A percentile compares a stretch with the other conserved stretches of the same genome.
Conservation (phyloP, 164 flowering plant genomes). For the Macadamia integrifolia region DNA sequence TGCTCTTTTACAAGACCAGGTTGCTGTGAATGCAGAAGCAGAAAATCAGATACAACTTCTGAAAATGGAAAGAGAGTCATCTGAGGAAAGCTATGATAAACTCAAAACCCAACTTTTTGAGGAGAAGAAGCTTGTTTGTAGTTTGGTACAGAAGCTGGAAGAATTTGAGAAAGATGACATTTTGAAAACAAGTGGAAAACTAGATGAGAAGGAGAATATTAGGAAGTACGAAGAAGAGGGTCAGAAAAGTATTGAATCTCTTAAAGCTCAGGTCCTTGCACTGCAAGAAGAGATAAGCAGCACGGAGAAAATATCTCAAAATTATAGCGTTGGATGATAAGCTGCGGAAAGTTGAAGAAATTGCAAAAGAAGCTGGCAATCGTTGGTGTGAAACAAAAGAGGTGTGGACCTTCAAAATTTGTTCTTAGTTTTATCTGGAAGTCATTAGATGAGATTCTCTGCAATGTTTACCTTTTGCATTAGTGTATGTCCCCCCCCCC, state of each 20-base stretch:
- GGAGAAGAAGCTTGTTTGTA: slow-evolving; percentile 30
- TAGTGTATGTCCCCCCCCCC: too few species aligned
- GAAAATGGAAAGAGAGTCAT: slow-evolving; percentile 24
- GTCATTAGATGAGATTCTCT: too few species aligned
- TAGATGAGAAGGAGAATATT: slow-evolving; percentile 54
- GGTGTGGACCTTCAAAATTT: too few species aligned
- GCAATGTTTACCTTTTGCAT: too few species aligned
- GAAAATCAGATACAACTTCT: slow-evolving; percentile 34
- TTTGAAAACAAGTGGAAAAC: slow-evolving; percentile 39
- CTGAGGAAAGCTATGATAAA: slow-evolving; percentile 25
- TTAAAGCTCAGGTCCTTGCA: slow-evolving; percentile 33
- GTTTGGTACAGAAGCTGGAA: slow-evolving; percentile 41
- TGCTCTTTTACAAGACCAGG: slow-evolving; percentile 35
- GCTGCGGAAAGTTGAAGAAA: slow-evolving; percentile 38
- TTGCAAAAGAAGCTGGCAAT: too few species aligned
- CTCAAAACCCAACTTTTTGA: slow-evolving; percentile 32
- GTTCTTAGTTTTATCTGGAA: too few species aligned
- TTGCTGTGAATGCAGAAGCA: slow-evolving; percentile 33
- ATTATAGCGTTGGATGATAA: slow-evolving; percentile 36
- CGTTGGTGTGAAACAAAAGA: too few species aligned
- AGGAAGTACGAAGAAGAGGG: slow-evolving; percentile 22
- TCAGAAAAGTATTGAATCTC: slow-evolving; percentile 30
- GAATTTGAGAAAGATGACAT: slow-evolving; percentile 35
- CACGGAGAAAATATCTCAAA: slow-evolving; percentile 39
- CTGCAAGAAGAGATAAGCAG: slow-evolving; percentile 36